Base-by-base conservation (phyloP, 148 eudicot genomes). In the Silene uniflora region DNA sequence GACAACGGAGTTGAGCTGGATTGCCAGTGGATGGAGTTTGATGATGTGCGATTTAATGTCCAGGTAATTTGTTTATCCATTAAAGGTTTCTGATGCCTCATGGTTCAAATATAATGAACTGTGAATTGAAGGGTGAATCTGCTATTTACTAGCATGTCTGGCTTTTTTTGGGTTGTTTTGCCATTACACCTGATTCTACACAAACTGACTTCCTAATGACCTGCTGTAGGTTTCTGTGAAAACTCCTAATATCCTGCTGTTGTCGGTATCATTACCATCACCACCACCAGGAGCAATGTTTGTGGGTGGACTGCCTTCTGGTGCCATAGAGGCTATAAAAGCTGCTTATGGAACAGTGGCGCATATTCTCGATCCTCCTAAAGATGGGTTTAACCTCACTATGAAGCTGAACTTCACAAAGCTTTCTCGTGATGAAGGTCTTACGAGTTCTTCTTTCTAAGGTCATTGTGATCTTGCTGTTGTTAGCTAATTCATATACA, bases 351-450 rank as follows among this genome's bases (percentile, higher is more conserved):
- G 92, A 42, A 81, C 72, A 18, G 80, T 84, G 55, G 85, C 87
- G 67, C 91, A 95, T 71, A 92, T 95, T 87, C 96, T 88, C 75
- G 99, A 95, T 87, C 99, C 99, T 74, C 99, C 99, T 22, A 92
- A 84, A 82, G 99, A 95, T 81, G 92, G 94, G 76, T 95, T 83
- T 81, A 95, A 90, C 80, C 99, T 95, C 82, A 95, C 99, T 24
- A 60, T 95, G 92, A 95, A 89, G 85, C 81, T 95, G 78, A 95
- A 95, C 85, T 85, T 95, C 74, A 80, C 87, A 73, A 95, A 95
- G 84, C 91, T 95, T 84, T 91, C 99, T 81, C 89, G 88, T 76
- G 90, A 90, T 90, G 99, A 95, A 95, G 97, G 97, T 95, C 82
- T 85, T 85, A 84, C 83, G 87, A 87, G 88, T 88, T 86, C 85